Evolutionary conservation across 1,284 basidiomycete genomes (phyloP), one percentile per base, ranked within the genome.

Genomic region (Filobasidium uniguttulatum): DNA sequence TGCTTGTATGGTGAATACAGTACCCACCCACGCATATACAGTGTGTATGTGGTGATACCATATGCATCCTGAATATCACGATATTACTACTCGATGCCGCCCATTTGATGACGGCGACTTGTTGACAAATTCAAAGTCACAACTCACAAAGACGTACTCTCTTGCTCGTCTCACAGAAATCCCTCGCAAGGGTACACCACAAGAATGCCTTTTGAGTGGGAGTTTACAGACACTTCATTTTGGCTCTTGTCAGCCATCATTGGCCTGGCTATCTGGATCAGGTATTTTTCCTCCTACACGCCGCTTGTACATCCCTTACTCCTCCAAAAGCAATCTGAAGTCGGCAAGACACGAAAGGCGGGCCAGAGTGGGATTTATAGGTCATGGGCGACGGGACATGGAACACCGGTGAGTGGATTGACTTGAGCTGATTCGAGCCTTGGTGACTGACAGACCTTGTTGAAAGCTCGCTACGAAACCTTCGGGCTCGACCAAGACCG

Each of bases 231-330:
- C 55, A 54, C 61, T 40, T 66, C 67, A 1, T 38, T 71, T 22
- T 14, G 59, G 19, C 57, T 71, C 5, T 61, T 71, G 17, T 36
- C 47, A 22, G 28, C 57, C n/a, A 56, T 66, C 3, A 52, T 59
- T 3, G 46, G 46, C 5, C 52, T 71, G 12, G 52, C 58, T 8
- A 49, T 67, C 15, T 69, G 66, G 53, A 53, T 59, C 35, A 61
- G 64, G 31, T 63, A 66, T 60, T 64, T 64, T 52, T 52, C 57
- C 2, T 43, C 49, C 1, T 62, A 65, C 3, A 14, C 48, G 2
- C 63, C 69, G 3, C 58, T 67, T 26, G 69, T 71, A 12, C 69
- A 69, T 53, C 65, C 68, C 26, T 56, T 71, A 10, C 52, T 69
- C n/a, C 59, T 71, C 4, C 65, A 67, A 1, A 62, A 65, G 45